Percentiles rank a stretch among this genome's conserved stretches.
Evolutionary conservation across 176 grass and related monocot species (phyloP).

Genomic region (Leersia perrieri): DNA sequence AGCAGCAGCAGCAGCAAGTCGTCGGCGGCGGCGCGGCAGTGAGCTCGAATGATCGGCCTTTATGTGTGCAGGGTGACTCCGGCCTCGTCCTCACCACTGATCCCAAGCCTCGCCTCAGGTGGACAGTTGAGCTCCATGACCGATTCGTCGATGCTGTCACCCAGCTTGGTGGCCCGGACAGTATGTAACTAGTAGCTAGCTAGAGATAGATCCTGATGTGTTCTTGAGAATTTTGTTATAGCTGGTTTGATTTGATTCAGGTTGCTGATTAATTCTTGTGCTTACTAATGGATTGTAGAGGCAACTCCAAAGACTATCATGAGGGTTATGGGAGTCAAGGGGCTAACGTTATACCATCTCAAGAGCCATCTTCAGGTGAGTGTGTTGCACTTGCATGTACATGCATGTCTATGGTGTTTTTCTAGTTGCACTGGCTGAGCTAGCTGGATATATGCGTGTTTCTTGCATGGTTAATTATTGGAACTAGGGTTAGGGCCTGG

Average conservation of each 20-base stretch:
- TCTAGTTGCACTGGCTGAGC: not conserved
- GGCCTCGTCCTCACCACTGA: conserved; percentile 98
- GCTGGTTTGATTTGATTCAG: not conserved
- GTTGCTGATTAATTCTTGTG: not conserved
- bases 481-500: conserved; percentile 20
- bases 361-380: conserved; percentile 97
- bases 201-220: not conserved
- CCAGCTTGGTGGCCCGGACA: conserved; percentile 93
- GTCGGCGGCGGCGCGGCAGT: not conserved
- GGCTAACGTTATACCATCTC: conserved; percentile 92
- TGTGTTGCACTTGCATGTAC: no score
- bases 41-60: conserved; percentile 64
- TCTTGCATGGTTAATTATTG: conserved; percentile 9
- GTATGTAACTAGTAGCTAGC: conserved; percentile 31
- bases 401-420: not conserved
- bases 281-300: conserved; percentile 40
- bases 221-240: not conserved
- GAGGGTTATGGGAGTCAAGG: conserved; percentile 99
- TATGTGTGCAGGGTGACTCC: conserved; percentile 84
- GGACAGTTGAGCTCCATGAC: conserved; percentile 95
- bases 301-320: conserved; percentile 98
- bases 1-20: conserved; percentile 25
- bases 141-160: conserved; percentile 91
- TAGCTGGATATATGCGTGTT: not conserved
- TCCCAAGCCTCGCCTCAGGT: conserved; percentile 93